Conservation (phyloP, 495 filamentous ascomycete genomes). For the Letharia lupina region DNA sequence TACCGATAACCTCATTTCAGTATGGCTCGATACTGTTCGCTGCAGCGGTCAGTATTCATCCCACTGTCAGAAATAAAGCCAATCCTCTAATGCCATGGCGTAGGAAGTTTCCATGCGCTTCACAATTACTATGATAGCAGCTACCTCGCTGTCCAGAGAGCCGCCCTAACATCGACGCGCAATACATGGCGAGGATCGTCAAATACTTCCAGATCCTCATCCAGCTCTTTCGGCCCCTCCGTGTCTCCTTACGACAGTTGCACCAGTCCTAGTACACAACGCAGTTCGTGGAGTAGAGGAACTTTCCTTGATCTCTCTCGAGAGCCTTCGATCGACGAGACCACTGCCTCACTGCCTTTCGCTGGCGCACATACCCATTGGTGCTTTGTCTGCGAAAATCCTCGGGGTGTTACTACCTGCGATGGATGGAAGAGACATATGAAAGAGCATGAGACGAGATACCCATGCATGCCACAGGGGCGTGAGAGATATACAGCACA, state of each 20-base stretch:
- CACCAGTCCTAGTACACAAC: background rate
- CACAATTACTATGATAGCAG: background rate
- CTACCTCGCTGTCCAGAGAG: background rate
- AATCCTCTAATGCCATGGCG: background rate
- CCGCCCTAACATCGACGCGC: background rate
- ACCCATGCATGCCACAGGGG: background rate
- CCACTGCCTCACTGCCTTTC: background rate
- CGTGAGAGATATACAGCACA: background rate
- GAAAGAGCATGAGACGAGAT: conserved; percentile 10
- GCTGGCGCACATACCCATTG: background rate
- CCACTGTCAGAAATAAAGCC: background rate
- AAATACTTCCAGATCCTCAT: background rate
- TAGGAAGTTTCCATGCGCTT: background rate
- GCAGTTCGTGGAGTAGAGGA: background rate
- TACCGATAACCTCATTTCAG: background rate
- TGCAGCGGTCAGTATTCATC: background rate
- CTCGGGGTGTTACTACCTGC: background rate
- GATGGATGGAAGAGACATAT: conserved; percentile 15
- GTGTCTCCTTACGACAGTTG: background rate
- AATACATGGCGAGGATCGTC: background rate
- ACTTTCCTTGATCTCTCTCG: background rate
- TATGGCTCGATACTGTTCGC: background rate
- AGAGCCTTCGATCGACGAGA: background rate
- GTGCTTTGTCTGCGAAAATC: background rate
- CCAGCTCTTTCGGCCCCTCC: background rate